phyloP scores from a whole-genome alignment of 2,329 filamentous ascomycete species.

The Trichoderma sp. region DNA sequence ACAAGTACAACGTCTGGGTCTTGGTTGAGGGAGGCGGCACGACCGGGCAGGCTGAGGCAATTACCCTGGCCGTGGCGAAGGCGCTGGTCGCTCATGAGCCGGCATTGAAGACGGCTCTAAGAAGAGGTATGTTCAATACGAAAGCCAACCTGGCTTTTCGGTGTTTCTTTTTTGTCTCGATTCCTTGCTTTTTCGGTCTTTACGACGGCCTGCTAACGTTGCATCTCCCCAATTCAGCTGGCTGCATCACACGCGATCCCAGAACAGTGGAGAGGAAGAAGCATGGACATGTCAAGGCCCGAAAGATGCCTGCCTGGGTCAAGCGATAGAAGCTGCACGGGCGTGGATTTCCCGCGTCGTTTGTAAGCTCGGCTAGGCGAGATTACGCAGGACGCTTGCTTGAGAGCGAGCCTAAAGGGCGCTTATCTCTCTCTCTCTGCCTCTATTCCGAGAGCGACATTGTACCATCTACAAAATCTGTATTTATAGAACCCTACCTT shows the following conservation, averaged over 20 bases:
- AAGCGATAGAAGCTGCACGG: slow-evolving; percentile 57
- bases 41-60: slow-evolving; percentile 92
- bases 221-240: slow-evolving; percentile 58
- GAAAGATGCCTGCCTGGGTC: slow-evolving; percentile 98
- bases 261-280: slow-evolving; percentile 98
- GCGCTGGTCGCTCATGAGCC: slow-evolving; percentile 90
- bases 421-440: background rate
- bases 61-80: slow-evolving; percentile 86
- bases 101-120: slow-evolving; percentile 78
- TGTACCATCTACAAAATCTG: slow-evolving; percentile 17
- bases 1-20: slow-evolving; percentile 97
- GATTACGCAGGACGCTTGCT: slow-evolving; percentile 16
- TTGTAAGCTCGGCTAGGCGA: slow-evolving; percentile 4
- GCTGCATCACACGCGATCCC: slow-evolving; percentile 85
- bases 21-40: slow-evolving; percentile 81
- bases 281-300: slow-evolving; percentile 89
- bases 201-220: slow-evolving; percentile 41
- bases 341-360: background rate
- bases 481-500: slow-evolving; percentile 18
- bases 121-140: slow-evolving; percentile 69
- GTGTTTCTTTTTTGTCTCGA: background rate
- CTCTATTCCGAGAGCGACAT: slow-evolving; percentile 4
- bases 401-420: background rate
- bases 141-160: background rate
- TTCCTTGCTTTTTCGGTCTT: slow-evolving; percentile 6